Base-by-base conservation (phyloP, 805 yeast species). In the Wickerhamiella spandovensis region DNA sequence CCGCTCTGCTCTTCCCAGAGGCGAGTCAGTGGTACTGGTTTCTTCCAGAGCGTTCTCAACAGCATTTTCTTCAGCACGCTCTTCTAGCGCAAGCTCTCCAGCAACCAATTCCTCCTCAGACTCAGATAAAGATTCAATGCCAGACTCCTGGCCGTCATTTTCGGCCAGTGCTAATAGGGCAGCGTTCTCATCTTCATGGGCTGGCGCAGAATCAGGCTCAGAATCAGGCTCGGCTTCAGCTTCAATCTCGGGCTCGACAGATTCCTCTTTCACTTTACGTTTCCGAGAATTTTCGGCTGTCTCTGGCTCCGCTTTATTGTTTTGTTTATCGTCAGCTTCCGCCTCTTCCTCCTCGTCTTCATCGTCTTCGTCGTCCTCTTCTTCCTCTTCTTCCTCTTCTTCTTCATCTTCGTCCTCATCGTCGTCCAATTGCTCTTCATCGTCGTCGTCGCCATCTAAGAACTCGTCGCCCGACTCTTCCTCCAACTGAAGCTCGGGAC, bases 1-100 rank as follows among this genome's bases (percentile, higher is more conserved):
- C 44, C 38, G 45, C 48, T 59, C 60, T 2, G 61, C 60, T 2
- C 60, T 58, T 23, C 61, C 61, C 30, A 42, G 39, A 3, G 39
- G 39, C 9, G 39, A 35, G 10, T 35, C 39, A 20, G n/a, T 3
- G 52, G 39, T 13, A 13, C 5, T 13, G 25, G 32, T 12, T 15
- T 22, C 20, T 21, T 32, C 32, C 38, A 17, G 44, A 23, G 24
- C 44, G n/a, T 8, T n/a, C n/a, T 9, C 22, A 21, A 20, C 21
- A 15, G 41, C 23, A 28, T n/a, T 3, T 20, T 44, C 57, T 6
- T 46, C 50, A 12, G 44, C 46, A 7, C 39, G 17, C 2, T 35
- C 39, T 25, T 44, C 51, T 8, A 46, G 39, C n/a, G 47, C 49
- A 9, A 48, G 37, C 23, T 49, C 52, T 6, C 38, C 50, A 5